A percentile compares a stretch with the other conserved stretches of the same genome.
Conservation (phyloP, 2,329 filamentous ascomycete genomes). For the Cytospora piceicola region DNA sequence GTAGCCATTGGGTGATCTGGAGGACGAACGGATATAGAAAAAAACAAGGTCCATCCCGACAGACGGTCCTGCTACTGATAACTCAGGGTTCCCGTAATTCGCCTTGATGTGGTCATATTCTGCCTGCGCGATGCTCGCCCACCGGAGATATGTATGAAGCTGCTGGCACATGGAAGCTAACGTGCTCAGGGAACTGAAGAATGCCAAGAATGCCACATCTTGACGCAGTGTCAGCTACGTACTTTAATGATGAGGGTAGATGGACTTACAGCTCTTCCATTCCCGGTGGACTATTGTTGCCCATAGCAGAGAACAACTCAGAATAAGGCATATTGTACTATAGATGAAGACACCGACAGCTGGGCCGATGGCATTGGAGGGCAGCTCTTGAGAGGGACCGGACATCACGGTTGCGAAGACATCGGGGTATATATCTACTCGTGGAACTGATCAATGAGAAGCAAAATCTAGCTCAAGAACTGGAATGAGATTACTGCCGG, state of each 20-base stretch:
- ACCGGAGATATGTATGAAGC: constrained; percentile 45
- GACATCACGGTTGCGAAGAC: constrained; percentile 23
- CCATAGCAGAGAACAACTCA: constrained; percentile 26
- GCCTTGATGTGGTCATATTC: constrained; percentile 44
- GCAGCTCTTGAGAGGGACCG: constrained; percentile 20
- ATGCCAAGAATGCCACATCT: constrained; percentile 48
- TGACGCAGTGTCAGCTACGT: constrained; percentile 20
- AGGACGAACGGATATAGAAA: constrained; percentile 52
- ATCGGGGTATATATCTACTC: constrained; percentile 19
- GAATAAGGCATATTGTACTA: constrained; percentile 21
- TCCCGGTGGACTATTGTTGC: constrained; percentile 35
- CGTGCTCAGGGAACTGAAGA: constrained; percentile 43
- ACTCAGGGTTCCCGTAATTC: constrained; percentile 44
- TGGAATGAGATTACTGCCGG: constrained; percentile 1
- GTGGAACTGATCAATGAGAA: constrained; percentile 5
- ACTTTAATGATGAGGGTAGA: neutral
- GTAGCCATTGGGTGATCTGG: too few species aligned
- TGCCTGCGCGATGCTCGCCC: constrained; percentile 45
- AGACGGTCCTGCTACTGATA: constrained; percentile 48
- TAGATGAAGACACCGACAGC: constrained; percentile 28
- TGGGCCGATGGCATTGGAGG: constrained; percentile 24
- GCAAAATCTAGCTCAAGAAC: constrained; percentile 6
- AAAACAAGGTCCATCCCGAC: constrained; percentile 47
- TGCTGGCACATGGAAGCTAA: constrained; percentile 48
- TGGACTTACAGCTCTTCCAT: constrained; percentile 46